A percentile compares a stretch with the other conserved stretches of the same genome.
Conservation (phyloP, 768 basidiomycete species). For the Inosperma sp. region DNA sequence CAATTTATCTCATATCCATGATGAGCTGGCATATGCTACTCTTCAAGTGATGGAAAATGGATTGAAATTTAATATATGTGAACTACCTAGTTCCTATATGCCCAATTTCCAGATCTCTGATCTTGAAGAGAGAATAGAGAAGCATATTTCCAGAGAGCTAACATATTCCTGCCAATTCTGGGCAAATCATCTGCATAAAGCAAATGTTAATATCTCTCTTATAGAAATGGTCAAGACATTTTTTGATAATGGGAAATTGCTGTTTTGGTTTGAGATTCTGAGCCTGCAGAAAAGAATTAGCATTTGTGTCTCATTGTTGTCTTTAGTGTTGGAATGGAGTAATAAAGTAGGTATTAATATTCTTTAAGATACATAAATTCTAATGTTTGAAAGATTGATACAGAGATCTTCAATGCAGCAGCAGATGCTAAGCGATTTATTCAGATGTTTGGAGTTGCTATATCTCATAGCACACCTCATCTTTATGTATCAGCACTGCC, state of each 20-base stretch:
- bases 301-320: not conserved
- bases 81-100: conserved; percentile 27
- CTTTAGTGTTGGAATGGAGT: not conserved
- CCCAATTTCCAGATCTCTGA: conserved; percentile 26
- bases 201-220: conserved; percentile 6
- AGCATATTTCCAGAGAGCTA: conserved; percentile 22
- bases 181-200: conserved; percentile 23
- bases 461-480: too few relatives aligned
- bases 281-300: conserved; percentile 26
- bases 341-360: too few relatives aligned
- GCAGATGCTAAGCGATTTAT: too few relatives aligned
- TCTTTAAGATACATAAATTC: too few relatives aligned
- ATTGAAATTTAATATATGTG: conserved; percentile 26
- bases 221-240: conserved; percentile 18
- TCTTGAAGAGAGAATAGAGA: conserved; percentile 17
- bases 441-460: too few relatives aligned
- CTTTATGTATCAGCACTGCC: not conserved
- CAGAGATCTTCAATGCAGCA: too few relatives aligned
- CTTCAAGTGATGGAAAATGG: conserved; percentile 30
- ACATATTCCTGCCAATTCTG: conserved; percentile 30
- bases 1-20: conserved; percentile 14
- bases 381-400: too few relatives aligned
- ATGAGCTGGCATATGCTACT: conserved; percentile 18
- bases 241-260: conserved; percentile 18
- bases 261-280: conserved; percentile 32